A percentile compares a stretch with the other conserved stretches of the same genome.
Evolutionary conservation across 2,329 filamentous ascomycete genomes (phyloP).

Genomic region (Alternaria postmessia): DNA sequence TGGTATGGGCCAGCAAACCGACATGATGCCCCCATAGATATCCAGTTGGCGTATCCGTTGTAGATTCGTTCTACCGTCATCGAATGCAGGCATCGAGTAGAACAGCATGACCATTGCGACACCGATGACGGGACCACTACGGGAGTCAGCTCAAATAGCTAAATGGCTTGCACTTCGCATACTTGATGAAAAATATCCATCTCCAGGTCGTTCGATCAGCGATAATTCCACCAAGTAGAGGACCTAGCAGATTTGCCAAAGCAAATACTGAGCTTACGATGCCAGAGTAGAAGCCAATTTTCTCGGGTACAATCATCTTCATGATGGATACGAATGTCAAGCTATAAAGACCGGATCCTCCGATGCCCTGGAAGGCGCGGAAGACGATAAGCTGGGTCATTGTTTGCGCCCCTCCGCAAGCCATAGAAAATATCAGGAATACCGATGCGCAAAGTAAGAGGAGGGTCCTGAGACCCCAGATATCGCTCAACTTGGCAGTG

Average conservation of each 20-base stretch:
- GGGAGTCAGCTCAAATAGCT: constrained; percentile 2
- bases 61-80: constrained; percentile 35
- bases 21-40: constrained; percentile 38
- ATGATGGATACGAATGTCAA: constrained; percentile 49
- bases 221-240: constrained; percentile 57
- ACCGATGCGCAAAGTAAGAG: constrained; percentile 32
- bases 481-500: constrained; percentile 44
- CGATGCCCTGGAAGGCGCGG: constrained; percentile 55
- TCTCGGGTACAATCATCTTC: constrained; percentile 40
- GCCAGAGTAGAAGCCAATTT: constrained; percentile 47
- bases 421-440: constrained; percentile 41
- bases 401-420: background rate
- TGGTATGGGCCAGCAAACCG: constrained; percentile 42
- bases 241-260: constrained; percentile 54
- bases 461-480: constrained; percentile 37
- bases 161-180: constrained; percentile 16
- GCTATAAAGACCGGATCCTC: constrained; percentile 59
- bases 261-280: constrained; percentile 50
- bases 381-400: constrained; percentile 41
- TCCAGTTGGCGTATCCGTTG: constrained; percentile 42
- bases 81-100: constrained; percentile 36
- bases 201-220: constrained; percentile 53
- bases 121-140: constrained; percentile 34
- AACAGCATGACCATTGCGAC: constrained; percentile 34
- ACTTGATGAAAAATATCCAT: constrained; percentile 61